Evolutionary conservation across 2,329 filamentous ascomycete species (phyloP), one percentile per base, ranked within the genome.

Genomic region (Trichoderma endophyticum): DNA sequence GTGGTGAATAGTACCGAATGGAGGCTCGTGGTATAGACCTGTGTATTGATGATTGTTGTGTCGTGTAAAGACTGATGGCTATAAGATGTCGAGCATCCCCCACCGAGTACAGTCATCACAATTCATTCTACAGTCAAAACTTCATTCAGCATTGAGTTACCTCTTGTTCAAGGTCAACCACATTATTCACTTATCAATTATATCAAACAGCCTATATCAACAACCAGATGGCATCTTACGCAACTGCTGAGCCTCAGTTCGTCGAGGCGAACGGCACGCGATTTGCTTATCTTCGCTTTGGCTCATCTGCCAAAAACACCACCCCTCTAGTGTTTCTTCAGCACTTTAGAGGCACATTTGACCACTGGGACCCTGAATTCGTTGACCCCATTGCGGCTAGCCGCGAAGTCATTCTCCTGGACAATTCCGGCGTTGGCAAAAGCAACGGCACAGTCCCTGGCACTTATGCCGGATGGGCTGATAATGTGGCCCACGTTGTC

Each of bases 171-270:
- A 54, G 11, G 18, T 4, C 39, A n/a, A 43, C 7, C 1, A 43
- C 39, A 43, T 43, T n/a, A n/a, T 43, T 43, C 15, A 4, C 9
- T 0, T 43, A 43, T 43, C 36, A 3, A 54, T 54, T 24, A 24
- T 24, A 24, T 14, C 14, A 21, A 21, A 21, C 21, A 21, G 21
- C 21, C 21, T 24, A 54, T 8, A 54, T 24, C n/a, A 54, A 54
- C 21, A 54, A 24, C 61, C 54, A 15, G 11, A 70, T 70, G 67
- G 34, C 28, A 6, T 54, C 67, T 26, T 70, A 70, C n/a, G 67
- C 57, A 36, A 70, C 67, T 36, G 67, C 67, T 26, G 67, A 63
- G n/a, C 67, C 67, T 26, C 67, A 70, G 14, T 70, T 62, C 24
- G 5, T 70, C 12, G 67, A 70, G n/a, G 67, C 54, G 2, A 70